Percentiles rank a stretch among this genome's conserved stretches.
Evolutionary conservation across 148 eudicot genomes (phyloP).

Genomic region (Tetragonia tetragonoides): DNA sequence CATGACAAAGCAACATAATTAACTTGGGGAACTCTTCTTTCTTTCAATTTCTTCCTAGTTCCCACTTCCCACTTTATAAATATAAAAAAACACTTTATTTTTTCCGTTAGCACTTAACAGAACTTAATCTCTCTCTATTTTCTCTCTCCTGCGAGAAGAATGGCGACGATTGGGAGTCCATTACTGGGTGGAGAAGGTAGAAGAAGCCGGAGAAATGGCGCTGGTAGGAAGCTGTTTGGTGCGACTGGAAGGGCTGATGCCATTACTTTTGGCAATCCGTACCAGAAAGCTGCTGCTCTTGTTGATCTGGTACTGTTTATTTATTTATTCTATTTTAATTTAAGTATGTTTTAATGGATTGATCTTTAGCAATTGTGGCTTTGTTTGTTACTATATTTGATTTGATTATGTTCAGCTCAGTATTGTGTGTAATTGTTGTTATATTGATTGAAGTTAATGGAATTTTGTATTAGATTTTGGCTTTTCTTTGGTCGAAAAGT

Average conservation of each 20-base stretch:
- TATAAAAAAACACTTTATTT: too few relatives aligned
- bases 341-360: background rate
- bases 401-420: background rate
- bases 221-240: conserved; percentile 10
- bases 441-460: background rate
- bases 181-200: conserved; percentile 41
- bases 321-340: background rate
- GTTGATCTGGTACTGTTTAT: conserved; percentile 64
- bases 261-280: conserved; percentile 56
- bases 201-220: conserved; percentile 1
- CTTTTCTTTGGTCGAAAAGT: background rate
- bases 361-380: background rate
- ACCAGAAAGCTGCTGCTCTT: conserved; percentile 81
- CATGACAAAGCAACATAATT: too few relatives aligned
- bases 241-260: conserved; percentile 54
- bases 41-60: too few relatives aligned
- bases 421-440: background rate
- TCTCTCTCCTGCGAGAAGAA: background rate
- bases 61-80: too few relatives aligned
- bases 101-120: too few relatives aligned
- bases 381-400: background rate
- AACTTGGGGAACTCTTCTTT: too few relatives aligned
- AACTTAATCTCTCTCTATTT: background rate
- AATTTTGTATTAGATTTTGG: too few relatives aligned
- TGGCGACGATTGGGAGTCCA: conserved; percentile 35